Evolutionary conservation across 306 rosid genomes (phyloP), one percentile per base, ranked within the genome.

Genomic region (Glycyrrhiza uralensis): DNA sequence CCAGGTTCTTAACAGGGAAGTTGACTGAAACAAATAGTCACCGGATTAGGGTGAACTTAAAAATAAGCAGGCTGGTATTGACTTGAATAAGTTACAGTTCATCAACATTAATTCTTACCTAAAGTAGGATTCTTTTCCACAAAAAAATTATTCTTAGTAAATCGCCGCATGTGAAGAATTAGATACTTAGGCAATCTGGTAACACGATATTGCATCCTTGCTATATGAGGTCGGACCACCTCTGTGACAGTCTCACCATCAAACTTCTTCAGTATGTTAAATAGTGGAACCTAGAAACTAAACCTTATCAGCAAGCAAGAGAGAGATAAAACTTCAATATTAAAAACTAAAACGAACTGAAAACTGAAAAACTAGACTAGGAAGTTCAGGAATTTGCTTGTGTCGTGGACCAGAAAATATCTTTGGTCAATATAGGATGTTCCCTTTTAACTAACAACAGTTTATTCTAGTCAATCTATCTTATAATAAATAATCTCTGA

Each of bases 41-140:
- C 1, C 4, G n/a, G 13, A 32, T 70, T 39, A 76, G 46, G 35
- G 33, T 72, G 78, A 75, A 67, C 54, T 54, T 23, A 44, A 42
- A 54, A 61, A 51, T 18, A 47, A 68, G 74, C 32, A 28, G 20
- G 70, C 12, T 12, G 75, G 44, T 38, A 66, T 59, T 39, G 46
- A 59, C 36, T 68, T 29, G 63, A 58, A 42, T 26, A 66, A 22
- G 55, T 23, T 49, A 29, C 56, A 41, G 57, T 46, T 30, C 14
- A 26, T 51, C 33, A 63, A 47, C 32, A 55, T 11, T 57, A 47
- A 30, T 38, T 65, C 85, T 75, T 51, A 89, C 96, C 96, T 77
- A 94, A 79, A 14, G 99, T 94, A 7, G 99, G 99, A 85, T 94
- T 94, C 84, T 94, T 94, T 75, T 94, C 99, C 83, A 94, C 92